Percentiles rank a stretch among this genome's conserved stretches.
Evolutionary conservation across 2,329 filamentous ascomycete genomes (phyloP).

Genomic region (Cladosporium oxysporum): DNA sequence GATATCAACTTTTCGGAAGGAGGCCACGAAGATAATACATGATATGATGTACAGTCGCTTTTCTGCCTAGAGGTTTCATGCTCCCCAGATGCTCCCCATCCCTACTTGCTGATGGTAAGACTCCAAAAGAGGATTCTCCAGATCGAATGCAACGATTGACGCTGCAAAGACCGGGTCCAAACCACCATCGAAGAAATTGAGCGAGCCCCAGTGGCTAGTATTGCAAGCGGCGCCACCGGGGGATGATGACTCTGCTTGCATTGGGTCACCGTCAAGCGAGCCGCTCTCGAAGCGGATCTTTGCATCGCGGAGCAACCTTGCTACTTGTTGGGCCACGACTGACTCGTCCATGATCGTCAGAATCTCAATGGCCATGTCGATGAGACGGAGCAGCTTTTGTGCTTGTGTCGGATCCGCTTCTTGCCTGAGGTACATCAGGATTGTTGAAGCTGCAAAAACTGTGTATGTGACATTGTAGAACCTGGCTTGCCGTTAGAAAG

Average conservation of each 20-base stretch:
- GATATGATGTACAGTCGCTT: background rate
- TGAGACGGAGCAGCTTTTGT: background rate
- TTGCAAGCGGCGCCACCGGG: background rate
- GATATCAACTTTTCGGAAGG: background rate
- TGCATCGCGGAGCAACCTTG: background rate
- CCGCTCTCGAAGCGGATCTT: background rate
- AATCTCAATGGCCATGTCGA: background rate
- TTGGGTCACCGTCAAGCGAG: background rate
- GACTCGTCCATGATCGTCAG: background rate
- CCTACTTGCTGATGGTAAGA: slow-evolving; percentile 1
- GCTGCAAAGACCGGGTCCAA: slow-evolving; percentile 2
- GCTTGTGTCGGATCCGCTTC: slow-evolving; percentile 2
- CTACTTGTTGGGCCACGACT: background rate
- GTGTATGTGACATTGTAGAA: slow-evolving; percentile 7
- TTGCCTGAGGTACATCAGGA: background rate
- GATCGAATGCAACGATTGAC: background rate
- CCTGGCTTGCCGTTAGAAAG: background rate
- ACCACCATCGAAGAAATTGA: slow-evolving; percentile 6
- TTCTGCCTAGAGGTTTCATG: background rate
- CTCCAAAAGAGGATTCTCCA: slow-evolving; percentile 5
- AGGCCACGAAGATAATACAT: background rate
- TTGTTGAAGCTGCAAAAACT: background rate
- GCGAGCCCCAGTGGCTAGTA: background rate
- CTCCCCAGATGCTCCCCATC: background rate
- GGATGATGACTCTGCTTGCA: background rate